phyloP scores from a whole-genome alignment of 345 rosid genomes.

The Pistacia integerrima region DNA sequence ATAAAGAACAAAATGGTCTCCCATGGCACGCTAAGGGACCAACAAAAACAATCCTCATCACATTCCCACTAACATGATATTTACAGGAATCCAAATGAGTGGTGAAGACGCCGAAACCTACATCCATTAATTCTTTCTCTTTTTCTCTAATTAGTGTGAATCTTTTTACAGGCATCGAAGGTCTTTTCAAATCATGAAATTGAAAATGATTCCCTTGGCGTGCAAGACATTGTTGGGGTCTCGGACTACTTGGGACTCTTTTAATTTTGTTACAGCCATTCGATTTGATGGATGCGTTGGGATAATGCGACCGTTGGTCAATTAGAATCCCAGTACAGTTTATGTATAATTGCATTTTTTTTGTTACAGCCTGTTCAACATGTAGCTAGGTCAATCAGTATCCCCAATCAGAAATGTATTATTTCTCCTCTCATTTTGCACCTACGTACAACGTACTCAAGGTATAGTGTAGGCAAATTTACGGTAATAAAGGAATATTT shows the following conservation, averaged over 20 bases:
- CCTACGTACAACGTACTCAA: no score
- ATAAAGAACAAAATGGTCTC: slow-evolving; percentile 25
- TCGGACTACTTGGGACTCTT: neutral
- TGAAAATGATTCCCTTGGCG: slow-evolving; percentile 29
- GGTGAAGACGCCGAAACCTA: slow-evolving; percentile 22
- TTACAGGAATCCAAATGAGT: slow-evolving; percentile 35
- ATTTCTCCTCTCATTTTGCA: no score
- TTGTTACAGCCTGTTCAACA: neutral
- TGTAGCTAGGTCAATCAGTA: no score
- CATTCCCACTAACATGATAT: slow-evolving; percentile 18
- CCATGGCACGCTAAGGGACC: slow-evolving; percentile 41
- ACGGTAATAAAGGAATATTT: no score
- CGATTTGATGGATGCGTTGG: neutral
- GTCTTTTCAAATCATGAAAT: slow-evolving; percentile 29
- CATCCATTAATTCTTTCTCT: slow-evolving; percentile 3
- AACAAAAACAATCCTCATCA: slow-evolving; percentile 10
- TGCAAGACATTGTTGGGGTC: slow-evolving; percentile 20
- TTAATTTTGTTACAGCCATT: neutral
- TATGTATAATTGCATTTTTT: neutral
- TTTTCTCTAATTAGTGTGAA: neutral
- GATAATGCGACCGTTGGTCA: neutral
- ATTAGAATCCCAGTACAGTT: neutral
- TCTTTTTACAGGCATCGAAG: slow-evolving; percentile 10
- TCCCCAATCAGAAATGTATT: no score
- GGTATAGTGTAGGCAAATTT: no score